phyloP scores from a whole-genome alignment of 352 stramenopile genomes.

The Globisporangium barbulae region DNA sequence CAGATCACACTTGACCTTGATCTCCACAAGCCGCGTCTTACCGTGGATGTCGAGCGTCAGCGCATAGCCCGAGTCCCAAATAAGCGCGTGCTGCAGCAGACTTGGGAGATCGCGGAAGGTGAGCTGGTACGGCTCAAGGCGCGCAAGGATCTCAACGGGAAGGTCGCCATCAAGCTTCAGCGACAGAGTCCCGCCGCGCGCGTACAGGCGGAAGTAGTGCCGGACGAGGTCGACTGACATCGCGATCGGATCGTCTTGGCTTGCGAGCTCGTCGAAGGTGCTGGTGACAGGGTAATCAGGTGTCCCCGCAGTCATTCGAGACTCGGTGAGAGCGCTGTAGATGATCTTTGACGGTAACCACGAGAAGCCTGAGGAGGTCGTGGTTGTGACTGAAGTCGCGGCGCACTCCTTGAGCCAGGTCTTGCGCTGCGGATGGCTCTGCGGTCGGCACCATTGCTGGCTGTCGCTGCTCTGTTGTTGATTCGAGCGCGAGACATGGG shows the following conservation, averaged over 20 bases:
- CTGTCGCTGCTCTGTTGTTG: neutral
- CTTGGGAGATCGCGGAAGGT: constrained; percentile 25
- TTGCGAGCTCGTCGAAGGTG: neutral
- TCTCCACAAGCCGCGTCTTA: constrained; percentile 16
- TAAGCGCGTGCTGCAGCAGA: constrained; percentile 39
- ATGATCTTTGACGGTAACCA: constrained; percentile 5
- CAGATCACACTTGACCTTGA: constrained; percentile 27
- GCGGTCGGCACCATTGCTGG: constrained; percentile 3
- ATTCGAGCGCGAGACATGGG: neutral
- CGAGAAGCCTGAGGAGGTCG: neutral
- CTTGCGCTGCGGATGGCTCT: neutral
- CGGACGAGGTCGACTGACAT: constrained; percentile 1
- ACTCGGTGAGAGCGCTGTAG: constrained; percentile 8
- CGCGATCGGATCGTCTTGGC: neutral
- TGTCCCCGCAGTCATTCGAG: neutral
- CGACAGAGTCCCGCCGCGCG: neutral
- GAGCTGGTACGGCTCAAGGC: constrained; percentile 13
- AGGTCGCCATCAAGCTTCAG: constrained; percentile 21
- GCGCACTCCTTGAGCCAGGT: constrained; percentile 3
- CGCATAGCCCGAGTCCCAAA: constrained; percentile 47
- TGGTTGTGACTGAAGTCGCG: neutral
- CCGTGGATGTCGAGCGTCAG: constrained; percentile 11
- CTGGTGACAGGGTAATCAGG: neutral
- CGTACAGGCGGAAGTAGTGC: constrained; percentile 9
- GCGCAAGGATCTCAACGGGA: constrained; percentile 29